Evolutionary conservation across 768 basidiomycete genomes (phyloP).

Genomic region (Nidularia sp.): DNA sequence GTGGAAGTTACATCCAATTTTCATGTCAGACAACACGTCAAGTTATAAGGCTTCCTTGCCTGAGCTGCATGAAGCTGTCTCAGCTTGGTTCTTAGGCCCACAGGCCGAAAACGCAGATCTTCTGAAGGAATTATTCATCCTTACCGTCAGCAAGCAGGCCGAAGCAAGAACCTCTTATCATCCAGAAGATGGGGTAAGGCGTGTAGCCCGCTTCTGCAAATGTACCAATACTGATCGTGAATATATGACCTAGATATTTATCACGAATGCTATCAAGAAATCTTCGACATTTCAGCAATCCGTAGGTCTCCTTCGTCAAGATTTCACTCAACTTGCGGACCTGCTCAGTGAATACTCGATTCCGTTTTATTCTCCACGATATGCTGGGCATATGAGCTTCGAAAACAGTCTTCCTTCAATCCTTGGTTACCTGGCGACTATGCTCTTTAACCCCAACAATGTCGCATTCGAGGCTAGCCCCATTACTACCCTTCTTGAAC

Average conservation of each 20-base stretch:
- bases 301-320: slow-evolving; percentile 2
- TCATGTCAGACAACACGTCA: not conserved
- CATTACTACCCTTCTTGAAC: slow-evolving; percentile 31
- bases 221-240: too few species aligned
- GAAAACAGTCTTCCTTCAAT: slow-evolving; percentile 26
- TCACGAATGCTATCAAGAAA: not conserved
- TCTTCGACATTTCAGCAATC: slow-evolving; percentile 14
- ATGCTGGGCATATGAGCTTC: slow-evolving; percentile 33
- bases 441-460: slow-evolving; percentile 40
- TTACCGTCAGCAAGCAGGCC: slow-evolving; percentile 15
- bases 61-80: slow-evolving; percentile 14
- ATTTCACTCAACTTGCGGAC: slow-evolving; percentile 4
- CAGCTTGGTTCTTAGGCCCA: slow-evolving; percentile 35
- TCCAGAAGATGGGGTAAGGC: slow-evolving; percentile 21
- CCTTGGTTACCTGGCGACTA: slow-evolving; percentile 18
- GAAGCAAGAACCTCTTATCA: slow-evolving; percentile 18
- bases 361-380: slow-evolving; percentile 35
- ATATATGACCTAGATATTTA: not conserved
- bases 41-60: not conserved
- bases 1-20: too few species aligned
- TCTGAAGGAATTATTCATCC: slow-evolving; percentile 18
- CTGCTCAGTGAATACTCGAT: slow-evolving; percentile 24
- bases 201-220: too few species aligned
- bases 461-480: slow-evolving; percentile 36
- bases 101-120: slow-evolving; percentile 28